A percentile compares a stretch with the other conserved stretches of the same genome.
Conservation (phyloP, 2,329 filamentous ascomycete species). For the Byssochlamys sp. region DNA sequence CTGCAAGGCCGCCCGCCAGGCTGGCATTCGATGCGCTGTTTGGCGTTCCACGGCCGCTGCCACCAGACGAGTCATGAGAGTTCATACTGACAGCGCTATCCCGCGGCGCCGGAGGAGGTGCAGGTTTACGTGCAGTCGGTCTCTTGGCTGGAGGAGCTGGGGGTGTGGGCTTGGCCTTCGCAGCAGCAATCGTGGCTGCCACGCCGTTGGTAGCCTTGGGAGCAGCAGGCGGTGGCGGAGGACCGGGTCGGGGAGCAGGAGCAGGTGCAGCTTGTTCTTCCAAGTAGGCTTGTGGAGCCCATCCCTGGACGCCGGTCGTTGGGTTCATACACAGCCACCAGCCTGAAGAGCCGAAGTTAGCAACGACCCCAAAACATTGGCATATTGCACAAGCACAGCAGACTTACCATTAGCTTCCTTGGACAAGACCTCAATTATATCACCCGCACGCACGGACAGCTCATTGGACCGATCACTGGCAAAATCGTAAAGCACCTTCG, state of each 20-base stretch:
- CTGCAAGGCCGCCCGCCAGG: slow-evolving; percentile 63
- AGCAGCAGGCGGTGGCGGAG: slow-evolving; percentile 40
- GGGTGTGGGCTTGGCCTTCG: slow-evolving; percentile 57
- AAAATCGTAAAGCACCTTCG: slow-evolving; percentile 89
- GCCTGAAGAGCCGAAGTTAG: slow-evolving; percentile 47
- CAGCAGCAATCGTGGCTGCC: slow-evolving; percentile 30
- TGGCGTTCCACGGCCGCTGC: slow-evolving; percentile 61
- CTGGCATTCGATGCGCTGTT: slow-evolving; percentile 49
- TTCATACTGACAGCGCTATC: slow-evolving; percentile 50
- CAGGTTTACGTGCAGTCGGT: slow-evolving; percentile 64
- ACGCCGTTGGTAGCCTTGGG: slow-evolving; percentile 42
- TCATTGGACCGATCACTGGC: slow-evolving; percentile 75
- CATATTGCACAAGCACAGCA: slow-evolving; percentile 22
- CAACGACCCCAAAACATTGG: slow-evolving; percentile 2
- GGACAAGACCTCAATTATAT: slow-evolving; percentile 79
- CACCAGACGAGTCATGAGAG: slow-evolving; percentile 44
- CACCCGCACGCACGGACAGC: slow-evolving; percentile 66
- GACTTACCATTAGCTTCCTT: slow-evolving; percentile 85
- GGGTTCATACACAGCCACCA: slow-evolving; percentile 89
- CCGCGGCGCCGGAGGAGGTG: slow-evolving; percentile 55
- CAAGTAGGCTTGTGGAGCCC: slow-evolving; percentile 89
- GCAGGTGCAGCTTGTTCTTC: slow-evolving; percentile 57
- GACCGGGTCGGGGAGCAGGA: slow-evolving; percentile 51
- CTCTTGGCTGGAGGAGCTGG: slow-evolving; percentile 73
- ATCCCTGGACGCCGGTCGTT: slow-evolving; percentile 64